phyloP scores from a whole-genome alignment of 352 stramenopile genomes.

The Phytophthora brassicae region DNA sequence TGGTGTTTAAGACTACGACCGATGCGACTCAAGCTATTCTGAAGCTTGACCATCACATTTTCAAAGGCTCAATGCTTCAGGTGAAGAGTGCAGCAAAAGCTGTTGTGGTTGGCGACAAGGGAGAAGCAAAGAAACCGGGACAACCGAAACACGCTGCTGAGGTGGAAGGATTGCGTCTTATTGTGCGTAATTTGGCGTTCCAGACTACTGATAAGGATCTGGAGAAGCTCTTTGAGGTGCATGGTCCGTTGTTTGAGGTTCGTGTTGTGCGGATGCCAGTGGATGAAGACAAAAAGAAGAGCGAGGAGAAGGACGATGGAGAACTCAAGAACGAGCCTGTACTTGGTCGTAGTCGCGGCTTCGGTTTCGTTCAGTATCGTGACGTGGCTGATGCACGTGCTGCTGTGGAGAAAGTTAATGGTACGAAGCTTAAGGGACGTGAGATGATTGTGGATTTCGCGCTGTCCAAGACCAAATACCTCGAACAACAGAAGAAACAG shows the following conservation, averaged over 20 bases:
- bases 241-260: conserved; percentile 68
- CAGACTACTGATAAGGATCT: conserved; percentile 75
- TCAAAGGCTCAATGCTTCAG: conserved; percentile 76
- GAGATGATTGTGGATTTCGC: conserved; percentile 89
- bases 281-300: conserved; percentile 43
- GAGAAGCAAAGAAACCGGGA: conserved; percentile 19
- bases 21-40: conserved; percentile 54
- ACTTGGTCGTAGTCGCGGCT: conserved; percentile 71
- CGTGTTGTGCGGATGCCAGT: conserved; percentile 75
- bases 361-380: conserved; percentile 84
- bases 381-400: conserved; percentile 58
- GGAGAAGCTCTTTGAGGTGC: conserved; percentile 65
- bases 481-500: conserved; percentile 73
- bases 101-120: conserved; percentile 29
- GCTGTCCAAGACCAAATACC: conserved; percentile 76
- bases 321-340: conserved; percentile 18
- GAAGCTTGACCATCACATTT: conserved; percentile 85
- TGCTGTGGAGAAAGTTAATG: conserved; percentile 78
- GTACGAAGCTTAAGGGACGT: conserved; percentile 75
- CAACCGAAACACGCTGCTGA: conserved; percentile 35
- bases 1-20: conserved; percentile 60
- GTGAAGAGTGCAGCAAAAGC: conserved; percentile 48
- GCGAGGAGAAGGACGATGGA: conserved; percentile 23
- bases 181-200: conserved; percentile 85
- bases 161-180: conserved; percentile 68